Evolutionary conservation across 176 grass and related monocot species (phyloP), one percentile per base, ranked within the genome.

Genomic region (Oryza coarctata): DNA sequence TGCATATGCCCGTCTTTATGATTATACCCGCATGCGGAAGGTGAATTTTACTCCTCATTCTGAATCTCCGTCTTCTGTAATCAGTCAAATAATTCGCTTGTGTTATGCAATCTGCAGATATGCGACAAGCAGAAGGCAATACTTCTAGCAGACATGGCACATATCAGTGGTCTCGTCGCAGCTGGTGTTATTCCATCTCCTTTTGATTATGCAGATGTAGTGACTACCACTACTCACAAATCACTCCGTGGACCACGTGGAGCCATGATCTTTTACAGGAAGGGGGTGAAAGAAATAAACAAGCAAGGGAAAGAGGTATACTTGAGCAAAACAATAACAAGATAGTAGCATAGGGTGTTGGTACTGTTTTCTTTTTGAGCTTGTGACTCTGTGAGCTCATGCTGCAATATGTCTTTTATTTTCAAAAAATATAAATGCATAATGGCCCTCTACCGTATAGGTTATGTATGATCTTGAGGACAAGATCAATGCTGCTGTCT

Each of bases 221-320:
- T 96, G 58, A 99, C 97, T 61, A 99, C 97, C 35, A 99, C 97
- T 35, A 99, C 97, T 76, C 97, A 99, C 87, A 99, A 99, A 74
- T 99, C 97, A 76, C 89, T 99, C 49, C 93, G 97, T 83, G 97
- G 97, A 38, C 97, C 97, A 76, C 88, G 97, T 84, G 97, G 97
- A 62, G 97, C 97, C 70, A 99, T 99, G 97, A 99, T 99, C 85
- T 99, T 99, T 82, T 99, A 87, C 86, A 90, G 91, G 83, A 99
- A 99, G 62, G 97, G 96, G 23, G 74, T 95, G 15, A 99, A 95
- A 86, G 97, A 94, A 89, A 82, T 96, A 87, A 99, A 95, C 43
- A 99, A 99, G 83, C 87, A 99, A 87, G 97, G 93, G 49, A 82
- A 91, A 71, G 89, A 99, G 93, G 97, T 95, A 65, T 30, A 7